These are phyloP conservation scores for Acanthamoeba culbertsoni DNA, from an alignment of 208 protist genomes.

Conservation along the genomic window DNA sequence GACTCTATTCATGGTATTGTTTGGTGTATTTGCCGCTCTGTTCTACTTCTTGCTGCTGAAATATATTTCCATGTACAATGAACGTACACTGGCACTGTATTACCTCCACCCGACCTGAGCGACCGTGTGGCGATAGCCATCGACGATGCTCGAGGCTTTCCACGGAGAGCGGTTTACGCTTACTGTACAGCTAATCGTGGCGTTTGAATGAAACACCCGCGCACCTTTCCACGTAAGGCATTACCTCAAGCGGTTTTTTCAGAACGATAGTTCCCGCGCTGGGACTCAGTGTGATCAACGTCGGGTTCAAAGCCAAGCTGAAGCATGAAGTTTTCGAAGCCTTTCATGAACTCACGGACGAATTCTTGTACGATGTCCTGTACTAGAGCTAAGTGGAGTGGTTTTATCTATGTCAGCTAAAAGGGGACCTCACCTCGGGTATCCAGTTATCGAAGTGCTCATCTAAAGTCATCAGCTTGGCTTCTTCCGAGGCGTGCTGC, in stretches of 20 bases:
- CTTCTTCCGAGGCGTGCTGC: not conserved
- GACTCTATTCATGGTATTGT: not conserved
- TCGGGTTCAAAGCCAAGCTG: constrained; percentile 23
- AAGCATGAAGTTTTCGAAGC: not conserved
- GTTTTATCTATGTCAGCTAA: not conserved
- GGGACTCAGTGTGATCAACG: not conserved
- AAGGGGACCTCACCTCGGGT: not conserved
- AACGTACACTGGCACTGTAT: not conserved
- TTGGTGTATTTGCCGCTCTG: not conserved
- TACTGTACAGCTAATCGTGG: no score
- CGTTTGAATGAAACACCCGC: no score
- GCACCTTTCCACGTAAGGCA: no score
- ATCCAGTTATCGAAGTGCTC: not conserved
- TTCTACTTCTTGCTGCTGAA: not conserved
- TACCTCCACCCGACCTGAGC: not conserved
- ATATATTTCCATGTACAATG: not conserved
- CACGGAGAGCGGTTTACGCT: not conserved
- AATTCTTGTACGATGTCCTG: constrained; percentile 21
- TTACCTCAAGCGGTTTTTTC: no score
- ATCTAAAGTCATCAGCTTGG: not conserved
- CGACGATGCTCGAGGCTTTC: not conserved
- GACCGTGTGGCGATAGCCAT: not conserved
- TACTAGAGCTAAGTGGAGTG: not conserved
- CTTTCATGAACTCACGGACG: constrained; percentile 4
- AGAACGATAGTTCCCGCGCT: no score